A percentile compares a stretch with the other conserved stretches of the same genome.
Conservation (phyloP, 2,329 filamentous ascomycete genomes). For the Phialophora macrospora region DNA sequence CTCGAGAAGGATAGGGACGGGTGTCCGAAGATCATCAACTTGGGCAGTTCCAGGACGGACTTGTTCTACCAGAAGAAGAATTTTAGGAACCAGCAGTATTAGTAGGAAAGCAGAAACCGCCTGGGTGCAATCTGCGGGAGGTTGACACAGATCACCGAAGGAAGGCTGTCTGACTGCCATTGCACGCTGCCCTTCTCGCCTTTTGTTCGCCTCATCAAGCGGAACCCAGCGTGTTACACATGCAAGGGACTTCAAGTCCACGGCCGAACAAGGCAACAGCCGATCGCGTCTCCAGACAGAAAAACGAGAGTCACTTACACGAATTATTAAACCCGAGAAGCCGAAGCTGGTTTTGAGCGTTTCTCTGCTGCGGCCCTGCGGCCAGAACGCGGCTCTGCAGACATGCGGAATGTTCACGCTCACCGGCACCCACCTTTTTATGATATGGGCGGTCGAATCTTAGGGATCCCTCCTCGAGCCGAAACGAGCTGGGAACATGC, state of each 20-base stretch:
- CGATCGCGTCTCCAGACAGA: not conserved
- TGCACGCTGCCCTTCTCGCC: not conserved
- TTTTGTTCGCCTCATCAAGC: not conserved
- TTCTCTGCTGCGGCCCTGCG: not conserved
- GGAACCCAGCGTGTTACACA: not conserved
- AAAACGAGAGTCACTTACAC: not conserved
- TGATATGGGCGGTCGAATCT: not conserved
- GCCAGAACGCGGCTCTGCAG: not conserved
- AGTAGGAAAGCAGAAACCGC: not conserved
- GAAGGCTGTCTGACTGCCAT: not conserved
- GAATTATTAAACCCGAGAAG: not conserved
- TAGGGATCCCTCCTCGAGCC: not conserved
- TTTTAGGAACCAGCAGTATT: conserved; percentile 62
- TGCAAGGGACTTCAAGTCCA: not conserved
- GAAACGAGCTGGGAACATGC: not conserved
- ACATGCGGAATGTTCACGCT: not conserved
- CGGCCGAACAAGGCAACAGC: not conserved
- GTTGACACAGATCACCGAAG: not conserved
- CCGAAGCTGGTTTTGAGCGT: not conserved
- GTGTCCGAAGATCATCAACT: conserved; percentile 98
- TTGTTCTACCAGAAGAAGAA: conserved; percentile 78
- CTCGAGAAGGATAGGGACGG: conserved; percentile 97
- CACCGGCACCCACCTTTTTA: not conserved
- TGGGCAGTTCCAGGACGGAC: conserved; percentile 94
- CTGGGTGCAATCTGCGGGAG: not conserved